Evolutionary conservation across 768 basidiomycete species (phyloP).

Genomic region (Kwoniella dendrophila): DNA sequence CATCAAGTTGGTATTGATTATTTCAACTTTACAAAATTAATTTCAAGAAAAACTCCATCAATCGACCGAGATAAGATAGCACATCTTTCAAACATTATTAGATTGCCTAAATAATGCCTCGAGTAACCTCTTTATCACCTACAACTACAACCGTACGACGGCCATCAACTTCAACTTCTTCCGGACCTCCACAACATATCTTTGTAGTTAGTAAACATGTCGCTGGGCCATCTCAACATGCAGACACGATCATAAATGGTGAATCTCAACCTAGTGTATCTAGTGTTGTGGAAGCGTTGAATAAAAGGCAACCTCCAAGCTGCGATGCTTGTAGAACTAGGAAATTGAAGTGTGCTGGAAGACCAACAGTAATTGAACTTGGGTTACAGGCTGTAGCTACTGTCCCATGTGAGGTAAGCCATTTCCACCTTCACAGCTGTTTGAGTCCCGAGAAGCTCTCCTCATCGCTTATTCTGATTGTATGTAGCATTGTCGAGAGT

Average conservation of each 20-base stretch:
- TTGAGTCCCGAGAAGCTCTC: background rate
- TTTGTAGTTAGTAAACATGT: slow-evolving; percentile 12
- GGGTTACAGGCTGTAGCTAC: slow-evolving; percentile 22
- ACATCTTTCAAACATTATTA: no score
- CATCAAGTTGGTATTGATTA: no score
- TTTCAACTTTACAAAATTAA: no score
- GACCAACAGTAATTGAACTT: slow-evolving; percentile 31
- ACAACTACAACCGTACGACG: slow-evolving; percentile 7
- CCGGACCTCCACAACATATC: slow-evolving; percentile 12
- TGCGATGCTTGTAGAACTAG: slow-evolving; percentile 42
- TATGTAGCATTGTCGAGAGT: slow-evolving; percentile 35
- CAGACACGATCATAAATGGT: background rate
- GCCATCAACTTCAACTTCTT: slow-evolving; percentile 8
- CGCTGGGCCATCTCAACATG: slow-evolving; percentile 2
- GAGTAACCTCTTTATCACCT: slow-evolving; percentile 14
- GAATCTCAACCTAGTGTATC: slow-evolving; percentile 1
- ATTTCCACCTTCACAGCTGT: no score
- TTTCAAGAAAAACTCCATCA: slow-evolving; percentile 21
- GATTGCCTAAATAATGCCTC: slow-evolving; percentile 12
- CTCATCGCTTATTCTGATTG: background rate
- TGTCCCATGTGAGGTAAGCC: slow-evolving; percentile 31
- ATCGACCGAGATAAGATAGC: slow-evolving; percentile 13
- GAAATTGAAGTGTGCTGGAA: slow-evolving; percentile 37
- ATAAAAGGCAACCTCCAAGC: slow-evolving; percentile 30
- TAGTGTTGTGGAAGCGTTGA: slow-evolving; percentile 14